Percentiles rank a stretch among this genome's conserved stretches.
Conservation (phyloP, 2,329 filamentous ascomycete species). For the Hypoxylon sp. region DNA sequence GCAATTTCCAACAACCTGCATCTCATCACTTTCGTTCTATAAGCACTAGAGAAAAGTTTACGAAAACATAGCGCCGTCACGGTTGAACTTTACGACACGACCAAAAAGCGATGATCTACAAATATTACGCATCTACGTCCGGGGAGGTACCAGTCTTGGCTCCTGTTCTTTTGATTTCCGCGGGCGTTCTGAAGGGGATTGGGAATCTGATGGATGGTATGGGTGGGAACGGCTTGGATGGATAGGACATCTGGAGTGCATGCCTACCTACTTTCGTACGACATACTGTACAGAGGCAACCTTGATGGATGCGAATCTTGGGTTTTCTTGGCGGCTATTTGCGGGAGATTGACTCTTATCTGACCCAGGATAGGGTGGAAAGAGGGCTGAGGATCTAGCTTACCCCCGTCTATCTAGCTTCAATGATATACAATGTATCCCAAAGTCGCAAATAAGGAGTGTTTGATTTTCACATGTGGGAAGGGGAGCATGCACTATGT, state of each 20-base stretch:
- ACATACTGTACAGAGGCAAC: slow-evolving; percentile 23
- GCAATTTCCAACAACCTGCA: slow-evolving; percentile 1
- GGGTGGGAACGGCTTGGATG: slow-evolving; percentile 19
- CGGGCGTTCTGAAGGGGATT: slow-evolving; percentile 32
- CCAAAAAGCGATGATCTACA: slow-evolving; percentile 29
- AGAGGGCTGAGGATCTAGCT: slow-evolving; percentile 9
- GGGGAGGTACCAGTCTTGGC: slow-evolving; percentile 16
- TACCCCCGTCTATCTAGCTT: slow-evolving; percentile 23
- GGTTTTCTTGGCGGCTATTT: slow-evolving; percentile 35
- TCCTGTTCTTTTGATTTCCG: slow-evolving; percentile 16
- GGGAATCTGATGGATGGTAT: slow-evolving; percentile 12
- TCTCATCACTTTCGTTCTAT: slow-evolving; percentile 3
- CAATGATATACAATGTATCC: slow-evolving; percentile 17
- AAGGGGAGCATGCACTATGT: slow-evolving; percentile 18
- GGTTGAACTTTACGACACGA: slow-evolving; percentile 32
- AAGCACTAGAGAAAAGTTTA: slow-evolving; percentile 23
- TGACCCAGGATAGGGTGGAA: slow-evolving; percentile 7
- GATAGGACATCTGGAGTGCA: slow-evolving; percentile 15
- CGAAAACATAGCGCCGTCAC: slow-evolving; percentile 19
- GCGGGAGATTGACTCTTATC: slow-evolving; percentile 37
- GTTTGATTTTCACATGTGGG: slow-evolving; percentile 32
- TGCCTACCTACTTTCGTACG: not conserved
- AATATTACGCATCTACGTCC: slow-evolving; percentile 27
- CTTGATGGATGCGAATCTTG: slow-evolving; percentile 24
- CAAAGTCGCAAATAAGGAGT: slow-evolving; percentile 27